Conservation (phyloP, 106 monocot genomes). For the Dioscorea alata region DNA sequence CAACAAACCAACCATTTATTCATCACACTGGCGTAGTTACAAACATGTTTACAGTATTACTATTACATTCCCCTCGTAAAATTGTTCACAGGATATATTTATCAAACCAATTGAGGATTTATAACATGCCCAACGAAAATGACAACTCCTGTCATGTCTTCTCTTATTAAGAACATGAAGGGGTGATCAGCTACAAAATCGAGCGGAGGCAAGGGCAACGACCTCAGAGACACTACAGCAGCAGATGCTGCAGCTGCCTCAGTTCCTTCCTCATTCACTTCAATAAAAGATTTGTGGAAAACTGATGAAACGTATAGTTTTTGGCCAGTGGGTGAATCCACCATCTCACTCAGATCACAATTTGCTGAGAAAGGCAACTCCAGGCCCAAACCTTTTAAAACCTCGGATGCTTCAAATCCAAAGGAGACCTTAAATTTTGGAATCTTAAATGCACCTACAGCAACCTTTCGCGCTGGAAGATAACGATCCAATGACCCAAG, state of each 20-base stretch:
- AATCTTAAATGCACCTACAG: slow-evolving; percentile 47
- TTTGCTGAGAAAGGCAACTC: slow-evolving; percentile 26
- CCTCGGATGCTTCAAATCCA: slow-evolving; percentile 56
- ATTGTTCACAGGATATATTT: not conserved
- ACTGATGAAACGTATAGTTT: slow-evolving; percentile 41
- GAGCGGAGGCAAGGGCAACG: not conserved
- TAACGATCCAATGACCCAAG: slow-evolving; percentile 32
- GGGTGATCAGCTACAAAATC: slow-evolving; percentile 72
- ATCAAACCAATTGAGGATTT: slow-evolving; percentile 31
- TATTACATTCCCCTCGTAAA: too few species aligned
- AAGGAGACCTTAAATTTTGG: slow-evolving; percentile 75
- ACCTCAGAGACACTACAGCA: slow-evolving; percentile 30
- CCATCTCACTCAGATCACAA: slow-evolving; percentile 43
- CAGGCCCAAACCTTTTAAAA: slow-evolving; percentile 47
- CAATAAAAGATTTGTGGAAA: slow-evolving; percentile 64
- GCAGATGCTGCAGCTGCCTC: slow-evolving; percentile 71
- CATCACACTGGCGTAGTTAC: too few species aligned
- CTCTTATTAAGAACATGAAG: slow-evolving; percentile 44
- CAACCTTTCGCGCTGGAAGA: slow-evolving; percentile 28
- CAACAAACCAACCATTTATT: too few species aligned
- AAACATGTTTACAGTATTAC: too few species aligned
- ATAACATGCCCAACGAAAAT: slow-evolving; percentile 48
- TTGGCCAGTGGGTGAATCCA: slow-evolving; percentile 23
- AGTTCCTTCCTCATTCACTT: slow-evolving; percentile 83
- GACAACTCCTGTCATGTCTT: slow-evolving; percentile 47